Conservation (phyloP, 495 filamentous ascomycete species). For the Neurospora hispaniola region DNA sequence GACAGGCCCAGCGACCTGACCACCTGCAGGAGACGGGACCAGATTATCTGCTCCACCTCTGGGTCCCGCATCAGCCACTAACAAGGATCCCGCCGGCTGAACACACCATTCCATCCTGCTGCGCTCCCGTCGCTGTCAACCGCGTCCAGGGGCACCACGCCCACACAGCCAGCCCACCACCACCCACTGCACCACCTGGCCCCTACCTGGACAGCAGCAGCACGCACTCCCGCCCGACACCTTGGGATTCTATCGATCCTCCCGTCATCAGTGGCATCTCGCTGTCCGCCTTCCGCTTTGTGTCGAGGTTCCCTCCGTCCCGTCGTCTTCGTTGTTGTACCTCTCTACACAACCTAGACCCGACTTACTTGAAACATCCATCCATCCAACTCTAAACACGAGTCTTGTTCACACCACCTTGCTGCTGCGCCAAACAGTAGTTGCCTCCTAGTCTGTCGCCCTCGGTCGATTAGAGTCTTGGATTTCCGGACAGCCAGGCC, state of each 20-base stretch:
- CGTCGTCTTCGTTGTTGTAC: neutral
- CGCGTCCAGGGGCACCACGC: neutral
- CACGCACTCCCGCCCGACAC: neutral
- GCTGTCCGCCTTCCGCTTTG: neutral
- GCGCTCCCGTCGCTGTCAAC: neutral
- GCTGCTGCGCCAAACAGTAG: neutral
- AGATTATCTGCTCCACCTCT: neutral
- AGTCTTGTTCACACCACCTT: neutral
- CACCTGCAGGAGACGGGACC: neutral
- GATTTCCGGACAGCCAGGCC: neutral
- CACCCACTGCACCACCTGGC: neutral
- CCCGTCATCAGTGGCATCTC: neutral
- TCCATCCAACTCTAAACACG: neutral
- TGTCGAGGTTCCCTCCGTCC: neutral
- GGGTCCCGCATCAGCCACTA: neutral
- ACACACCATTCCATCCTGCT: neutral
- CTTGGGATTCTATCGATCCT: neutral
- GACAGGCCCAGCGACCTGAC: neutral
- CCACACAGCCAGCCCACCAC: neutral
- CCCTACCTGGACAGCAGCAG: neutral
- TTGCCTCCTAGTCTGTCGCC: neutral
- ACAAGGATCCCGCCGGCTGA: neutral
- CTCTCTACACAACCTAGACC: neutral
- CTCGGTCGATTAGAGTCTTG: neutral
- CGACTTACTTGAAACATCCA: neutral